A percentile compares a stretch with the other conserved stretches of the same genome.
phyloP scores from a whole-genome alignment of 345 rosid species.

The Salix purpurea region DNA sequence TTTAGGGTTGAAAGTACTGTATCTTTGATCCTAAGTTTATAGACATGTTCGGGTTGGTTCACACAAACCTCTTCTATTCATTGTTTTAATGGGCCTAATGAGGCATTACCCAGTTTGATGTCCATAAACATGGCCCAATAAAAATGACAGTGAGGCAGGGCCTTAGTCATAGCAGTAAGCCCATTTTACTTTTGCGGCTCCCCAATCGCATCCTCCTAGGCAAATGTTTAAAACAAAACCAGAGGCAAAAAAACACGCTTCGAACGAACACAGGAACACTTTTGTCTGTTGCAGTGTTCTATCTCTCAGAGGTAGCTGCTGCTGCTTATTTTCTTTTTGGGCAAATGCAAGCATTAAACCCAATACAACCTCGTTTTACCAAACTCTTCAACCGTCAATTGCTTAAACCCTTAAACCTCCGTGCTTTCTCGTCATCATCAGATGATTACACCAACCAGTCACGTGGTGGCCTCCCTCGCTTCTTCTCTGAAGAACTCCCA shows the following conservation, averaged over 20 bases:
- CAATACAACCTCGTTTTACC: constrained; percentile 34
- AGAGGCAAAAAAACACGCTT: not conserved
- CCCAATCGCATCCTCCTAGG: no score
- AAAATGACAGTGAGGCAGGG: not conserved
- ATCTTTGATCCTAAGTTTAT: no score
- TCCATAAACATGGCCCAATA: not conserved
- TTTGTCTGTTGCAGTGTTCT: no score
- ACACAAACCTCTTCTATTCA: not conserved
- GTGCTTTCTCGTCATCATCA: constrained; percentile 33
- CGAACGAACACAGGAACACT: not conserved
- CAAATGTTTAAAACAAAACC: not conserved
- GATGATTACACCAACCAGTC: constrained; percentile 54
- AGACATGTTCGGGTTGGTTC: no score
- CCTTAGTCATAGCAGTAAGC: not conserved
- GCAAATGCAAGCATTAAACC: constrained; percentile 37
- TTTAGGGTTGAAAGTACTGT: no score
- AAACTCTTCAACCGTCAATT: constrained; percentile 33
- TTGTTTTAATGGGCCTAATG: not conserved
- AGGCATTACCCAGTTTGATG: not conserved
- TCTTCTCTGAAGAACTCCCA: constrained; percentile 73
- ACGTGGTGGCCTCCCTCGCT: constrained; percentile 82
- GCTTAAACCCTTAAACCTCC: constrained; percentile 26
- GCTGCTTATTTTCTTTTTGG: no score
- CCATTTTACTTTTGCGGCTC: no score
- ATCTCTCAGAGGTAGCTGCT: no score